Evolutionary conservation across 768 basidiomycete genomes (phyloP).

Genomic region (Grammothele lineata): DNA sequence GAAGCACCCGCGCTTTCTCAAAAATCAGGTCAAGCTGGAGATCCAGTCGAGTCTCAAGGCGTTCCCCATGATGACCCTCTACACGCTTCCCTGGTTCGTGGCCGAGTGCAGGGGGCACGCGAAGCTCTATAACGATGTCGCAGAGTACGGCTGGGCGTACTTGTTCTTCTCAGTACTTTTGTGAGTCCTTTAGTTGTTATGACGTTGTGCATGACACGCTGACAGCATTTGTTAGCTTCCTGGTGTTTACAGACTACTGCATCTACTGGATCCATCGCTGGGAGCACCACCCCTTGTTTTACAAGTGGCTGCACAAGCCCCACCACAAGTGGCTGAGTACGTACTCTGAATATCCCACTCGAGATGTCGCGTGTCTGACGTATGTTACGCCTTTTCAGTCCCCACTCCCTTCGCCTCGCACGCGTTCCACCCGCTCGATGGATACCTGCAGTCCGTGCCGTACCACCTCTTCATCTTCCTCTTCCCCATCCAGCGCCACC

Average conservation of each 20-base stretch:
- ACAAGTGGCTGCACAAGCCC: conserved; percentile 93
- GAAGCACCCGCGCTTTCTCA: conserved; percentile 89
- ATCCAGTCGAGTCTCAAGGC: conserved; percentile 70
- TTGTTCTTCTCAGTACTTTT: conserved; percentile 61
- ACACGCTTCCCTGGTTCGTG: conserved; percentile 94
- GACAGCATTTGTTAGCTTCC: conserved; percentile 44
- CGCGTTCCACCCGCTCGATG: conserved; percentile 96
- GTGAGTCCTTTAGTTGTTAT: conserved; percentile 37
- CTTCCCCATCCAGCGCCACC: conserved; percentile 82
- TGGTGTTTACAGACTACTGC: conserved; percentile 85
- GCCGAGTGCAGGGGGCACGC: conserved; percentile 87
- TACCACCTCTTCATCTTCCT: conserved; percentile 91
- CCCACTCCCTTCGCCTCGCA: conserved; percentile 97
- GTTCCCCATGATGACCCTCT: conserved; percentile 76
- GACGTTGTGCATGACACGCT: background rate
- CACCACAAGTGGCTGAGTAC: conserved; percentile 98
- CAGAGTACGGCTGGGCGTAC: conserved; percentile 77
- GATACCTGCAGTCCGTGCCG: conserved; percentile 89
- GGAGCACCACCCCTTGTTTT: conserved; percentile 80
- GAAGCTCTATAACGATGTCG: conserved; percentile 70
- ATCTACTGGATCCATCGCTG: conserved; percentile 97
- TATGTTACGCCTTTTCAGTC: conserved; percentile 42
- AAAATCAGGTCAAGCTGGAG: conserved; percentile 80
- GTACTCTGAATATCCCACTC: conserved; percentile 24
- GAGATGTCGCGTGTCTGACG: background rate